Conservation (phyloP, 148 eudicot genomes). For the Linanthus parryae region DNA sequence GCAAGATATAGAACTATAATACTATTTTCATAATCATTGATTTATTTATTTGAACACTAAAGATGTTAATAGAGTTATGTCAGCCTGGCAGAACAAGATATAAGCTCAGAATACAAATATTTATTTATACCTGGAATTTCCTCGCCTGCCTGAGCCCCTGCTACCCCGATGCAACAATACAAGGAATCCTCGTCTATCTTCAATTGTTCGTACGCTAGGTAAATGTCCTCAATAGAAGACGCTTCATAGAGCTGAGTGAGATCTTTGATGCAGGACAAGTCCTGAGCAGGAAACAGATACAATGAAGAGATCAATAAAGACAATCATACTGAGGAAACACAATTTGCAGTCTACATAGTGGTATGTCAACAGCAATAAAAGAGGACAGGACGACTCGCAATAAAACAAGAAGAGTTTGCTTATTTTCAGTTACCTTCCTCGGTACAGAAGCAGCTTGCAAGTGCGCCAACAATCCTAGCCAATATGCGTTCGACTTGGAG, state of each 20-base stretch:
- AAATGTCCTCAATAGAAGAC: constrained; percentile 67
- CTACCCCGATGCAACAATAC: constrained; percentile 79
- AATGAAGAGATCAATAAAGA: neutral
- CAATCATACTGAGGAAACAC: neutral
- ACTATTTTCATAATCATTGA: too few species aligned
- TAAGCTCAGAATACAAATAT: neutral
- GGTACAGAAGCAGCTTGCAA: constrained; percentile 87
- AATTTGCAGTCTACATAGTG: neutral
- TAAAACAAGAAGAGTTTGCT: neutral
- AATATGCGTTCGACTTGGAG: constrained; percentile 90
- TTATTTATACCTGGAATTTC: constrained; percentile 44
- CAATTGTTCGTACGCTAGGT: constrained; percentile 77
- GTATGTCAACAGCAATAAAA: too few species aligned
- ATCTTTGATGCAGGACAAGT: constrained; percentile 85
- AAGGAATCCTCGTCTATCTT: constrained; percentile 82
- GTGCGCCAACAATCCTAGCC: constrained; percentile 95
- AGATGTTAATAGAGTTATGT: neutral
- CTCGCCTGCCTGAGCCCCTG: constrained; percentile 76
- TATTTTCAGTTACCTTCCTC: constrained; percentile 53
- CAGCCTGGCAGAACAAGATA: neutral
- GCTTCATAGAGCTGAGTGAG: constrained; percentile 68
- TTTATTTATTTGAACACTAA: neutral
- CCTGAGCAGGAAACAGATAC: constrained; percentile 36
- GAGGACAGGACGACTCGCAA: too few species aligned
- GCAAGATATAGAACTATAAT: too few species aligned